Evolutionary conservation across 2,329 filamentous ascomycete species (phyloP).

Genomic region (Cercospora beticola): DNA sequence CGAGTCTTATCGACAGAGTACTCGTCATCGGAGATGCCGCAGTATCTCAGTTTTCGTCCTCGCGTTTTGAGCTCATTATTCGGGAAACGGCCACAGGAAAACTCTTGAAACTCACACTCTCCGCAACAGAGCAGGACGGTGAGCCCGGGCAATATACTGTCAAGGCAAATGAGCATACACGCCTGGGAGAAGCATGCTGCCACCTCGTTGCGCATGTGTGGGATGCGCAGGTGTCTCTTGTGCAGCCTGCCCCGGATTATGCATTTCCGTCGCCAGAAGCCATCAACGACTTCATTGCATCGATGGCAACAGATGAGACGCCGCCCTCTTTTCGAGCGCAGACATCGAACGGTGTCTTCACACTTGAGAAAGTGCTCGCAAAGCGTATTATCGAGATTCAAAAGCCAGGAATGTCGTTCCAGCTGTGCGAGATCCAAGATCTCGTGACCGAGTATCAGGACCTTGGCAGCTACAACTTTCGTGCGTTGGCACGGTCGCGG

Average conservation of each 20-base stretch:
- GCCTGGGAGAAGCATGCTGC: slow-evolving; percentile 14
- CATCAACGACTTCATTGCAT: slow-evolving; percentile 22
- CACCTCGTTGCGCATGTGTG: slow-evolving; percentile 25
- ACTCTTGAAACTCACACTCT: slow-evolving; percentile 16
- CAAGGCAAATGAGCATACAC: slow-evolving; percentile 12
- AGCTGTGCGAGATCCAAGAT: slow-evolving; percentile 17
- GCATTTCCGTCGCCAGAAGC: slow-evolving; percentile 6
- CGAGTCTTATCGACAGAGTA: neutral
- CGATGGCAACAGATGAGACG: slow-evolving; percentile 17
- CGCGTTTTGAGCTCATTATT: slow-evolving; percentile 12
- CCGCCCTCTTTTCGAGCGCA: slow-evolving; percentile 19
- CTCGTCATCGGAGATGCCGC: neutral
- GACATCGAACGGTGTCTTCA: slow-evolving; percentile 6
- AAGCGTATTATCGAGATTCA: slow-evolving; percentile 17
- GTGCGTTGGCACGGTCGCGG: slow-evolving; percentile 12
- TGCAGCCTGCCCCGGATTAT: slow-evolving; percentile 10
- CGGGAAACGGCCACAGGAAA: slow-evolving; percentile 13
- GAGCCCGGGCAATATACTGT: slow-evolving; percentile 13
- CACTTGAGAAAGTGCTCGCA: slow-evolving; percentile 16
- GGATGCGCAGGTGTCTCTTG: slow-evolving; percentile 21
- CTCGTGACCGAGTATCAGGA: slow-evolving; percentile 12
- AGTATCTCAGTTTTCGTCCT: neutral
- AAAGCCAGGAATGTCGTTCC: slow-evolving; percentile 12
- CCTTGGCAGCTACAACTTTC: slow-evolving; percentile 16
- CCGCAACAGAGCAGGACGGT: neutral